A percentile compares a stretch with the other conserved stretches of the same genome.
Conservation (phyloP, 768 basidiomycete genomes). For the Hortiboletus flavorubellus region DNA sequence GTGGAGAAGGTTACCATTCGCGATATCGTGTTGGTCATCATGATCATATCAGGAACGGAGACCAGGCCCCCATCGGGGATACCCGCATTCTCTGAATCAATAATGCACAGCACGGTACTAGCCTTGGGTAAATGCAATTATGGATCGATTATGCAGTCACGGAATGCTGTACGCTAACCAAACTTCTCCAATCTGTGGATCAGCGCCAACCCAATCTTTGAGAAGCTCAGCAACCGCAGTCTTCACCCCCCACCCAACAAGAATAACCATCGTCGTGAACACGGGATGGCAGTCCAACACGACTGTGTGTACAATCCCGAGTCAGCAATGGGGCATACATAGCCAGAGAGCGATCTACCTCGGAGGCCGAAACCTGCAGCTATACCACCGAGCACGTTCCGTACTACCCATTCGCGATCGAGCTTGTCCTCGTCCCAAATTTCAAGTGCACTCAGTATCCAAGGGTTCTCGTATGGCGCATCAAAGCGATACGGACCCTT, state of each 20-base stretch:
- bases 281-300: constrained; percentile 74
- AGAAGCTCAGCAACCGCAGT: constrained; percentile 59
- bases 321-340: not conserved
- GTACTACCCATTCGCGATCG: constrained; percentile 80
- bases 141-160: constrained; percentile 23
- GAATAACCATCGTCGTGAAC: constrained; percentile 71
- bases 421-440: constrained; percentile 69
- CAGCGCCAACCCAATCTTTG: constrained; percentile 63
- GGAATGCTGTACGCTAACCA: constrained; percentile 87
- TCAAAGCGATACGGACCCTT: constrained; percentile 22
- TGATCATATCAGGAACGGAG: constrained; percentile 16
- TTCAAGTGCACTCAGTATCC: constrained; percentile 42
- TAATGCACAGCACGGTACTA: constrained; percentile 2
- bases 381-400: constrained; percentile 83
- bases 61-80: not conserved
- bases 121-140: not conserved
- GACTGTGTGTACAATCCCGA: constrained; percentile 40
- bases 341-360: constrained; percentile 40
- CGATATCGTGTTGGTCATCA: not conserved
- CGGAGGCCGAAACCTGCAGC: constrained; percentile 83
- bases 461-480: constrained; percentile 31
- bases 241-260: constrained; percentile 71
- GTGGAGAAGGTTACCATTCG: constrained; percentile 2
- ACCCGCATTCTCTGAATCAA: not conserved
- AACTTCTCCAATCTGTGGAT: constrained; percentile 54